Conservation (phyloP, 768 basidiomycete species). For the Macrocybe gigantea region DNA sequence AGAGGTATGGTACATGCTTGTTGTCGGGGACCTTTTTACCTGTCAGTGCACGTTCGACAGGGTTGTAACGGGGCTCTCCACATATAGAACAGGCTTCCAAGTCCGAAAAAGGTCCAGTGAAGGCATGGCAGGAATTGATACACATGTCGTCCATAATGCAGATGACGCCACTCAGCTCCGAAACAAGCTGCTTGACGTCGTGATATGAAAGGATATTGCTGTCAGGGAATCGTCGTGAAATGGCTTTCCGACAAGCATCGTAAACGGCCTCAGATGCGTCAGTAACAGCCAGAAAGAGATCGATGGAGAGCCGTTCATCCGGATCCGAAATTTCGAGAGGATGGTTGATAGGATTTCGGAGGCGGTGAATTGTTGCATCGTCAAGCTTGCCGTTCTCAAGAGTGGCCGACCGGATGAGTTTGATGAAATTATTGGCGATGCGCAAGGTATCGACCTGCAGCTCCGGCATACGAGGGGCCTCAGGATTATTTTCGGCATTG, state of each 20-base stretch:
- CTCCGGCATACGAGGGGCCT: background rate
- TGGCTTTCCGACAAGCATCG: background rate
- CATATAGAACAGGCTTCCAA: slow-evolving; percentile 26
- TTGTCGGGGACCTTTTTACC: slow-evolving; percentile 20
- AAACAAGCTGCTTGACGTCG: background rate
- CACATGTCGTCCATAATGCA: slow-evolving; percentile 18
- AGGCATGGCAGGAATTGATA: slow-evolving; percentile 17
- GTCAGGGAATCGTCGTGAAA: slow-evolving; percentile 5
- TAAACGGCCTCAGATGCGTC: slow-evolving; percentile 5
- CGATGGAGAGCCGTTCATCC: background rate
- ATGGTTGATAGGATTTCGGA: slow-evolving; percentile 12
- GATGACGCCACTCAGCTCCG: slow-evolving; percentile 5
- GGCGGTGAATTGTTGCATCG: slow-evolving; percentile 1
- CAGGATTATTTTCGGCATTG: no score
- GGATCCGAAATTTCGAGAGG: slow-evolving; percentile 3
- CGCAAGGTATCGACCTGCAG: no score
- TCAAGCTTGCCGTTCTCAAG: slow-evolving; percentile 11
- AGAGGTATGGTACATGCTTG: slow-evolving; percentile 31
- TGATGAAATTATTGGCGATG: slow-evolving; percentile 1
- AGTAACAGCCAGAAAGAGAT: background rate
- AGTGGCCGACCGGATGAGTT: slow-evolving; percentile 7
- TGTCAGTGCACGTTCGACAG: background rate
- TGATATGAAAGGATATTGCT: slow-evolving; percentile 4
- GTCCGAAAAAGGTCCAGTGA: slow-evolving; percentile 14
- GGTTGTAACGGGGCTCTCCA: slow-evolving; percentile 20